Percentiles rank a stretch among this genome's conserved stretches.
Conservation (phyloP, 108 stramenopile species). For the Cyclotella distinguenda region DNA sequence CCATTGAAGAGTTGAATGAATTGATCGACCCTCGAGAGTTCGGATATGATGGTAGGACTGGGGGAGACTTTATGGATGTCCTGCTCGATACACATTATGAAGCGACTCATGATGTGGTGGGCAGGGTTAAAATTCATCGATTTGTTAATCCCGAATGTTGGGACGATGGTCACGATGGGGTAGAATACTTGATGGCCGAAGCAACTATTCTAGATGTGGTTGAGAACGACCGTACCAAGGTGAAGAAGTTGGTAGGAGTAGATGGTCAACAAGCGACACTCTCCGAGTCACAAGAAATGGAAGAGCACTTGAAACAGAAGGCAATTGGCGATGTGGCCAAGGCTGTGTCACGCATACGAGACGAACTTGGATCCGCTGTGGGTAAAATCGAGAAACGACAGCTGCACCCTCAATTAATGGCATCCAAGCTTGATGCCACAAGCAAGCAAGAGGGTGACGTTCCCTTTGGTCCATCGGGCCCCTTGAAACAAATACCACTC, state of each 20-base stretch:
- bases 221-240: slow-evolving; percentile 14
- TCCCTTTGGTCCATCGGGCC: neutral
- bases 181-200: slow-evolving; percentile 45
- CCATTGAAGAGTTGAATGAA: slow-evolving; percentile 29
- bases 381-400: slow-evolving; percentile 30
- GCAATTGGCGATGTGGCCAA: slow-evolving; percentile 19
- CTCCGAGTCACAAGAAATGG: slow-evolving; percentile 9
- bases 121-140: slow-evolving; percentile 33
- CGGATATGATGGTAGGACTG: slow-evolving; percentile 4
- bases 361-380: slow-evolving; percentile 38
- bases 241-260: neutral
- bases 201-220: slow-evolving; percentile 35
- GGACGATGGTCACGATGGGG: slow-evolving; percentile 27
- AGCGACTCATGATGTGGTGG: slow-evolving; percentile 43
- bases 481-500: slow-evolving; percentile 23
- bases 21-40: slow-evolving; percentile 13
- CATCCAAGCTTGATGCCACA: neutral
- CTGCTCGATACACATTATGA: slow-evolving; percentile 42
- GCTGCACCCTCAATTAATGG: neutral
- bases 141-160: slow-evolving; percentile 41
- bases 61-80: slow-evolving; percentile 29
- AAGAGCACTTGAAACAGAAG: slow-evolving; percentile 10
- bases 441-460: neutral
- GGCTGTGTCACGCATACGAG: slow-evolving; percentile 41
- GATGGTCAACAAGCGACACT: neutral